Percentiles rank a stretch among this genome's conserved stretches.
These are phyloP conservation scores for Sarcodon aspratus DNA, from an alignment of 768 basidiomycete species.

Conservation along the genomic window DNA sequence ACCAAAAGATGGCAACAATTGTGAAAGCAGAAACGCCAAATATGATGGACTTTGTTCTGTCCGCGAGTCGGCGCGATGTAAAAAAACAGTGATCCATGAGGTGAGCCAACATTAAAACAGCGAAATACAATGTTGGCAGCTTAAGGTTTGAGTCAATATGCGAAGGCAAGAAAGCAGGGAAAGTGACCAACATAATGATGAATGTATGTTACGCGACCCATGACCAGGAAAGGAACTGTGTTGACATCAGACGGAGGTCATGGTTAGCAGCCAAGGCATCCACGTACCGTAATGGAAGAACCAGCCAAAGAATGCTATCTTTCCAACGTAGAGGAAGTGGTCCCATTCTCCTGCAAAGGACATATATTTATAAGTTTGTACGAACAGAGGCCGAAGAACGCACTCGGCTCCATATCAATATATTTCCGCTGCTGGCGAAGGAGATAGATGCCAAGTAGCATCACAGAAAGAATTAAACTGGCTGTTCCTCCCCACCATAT, in stretches of 20 bases:
- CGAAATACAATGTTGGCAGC: constrained; percentile 96
- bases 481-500: constrained; percentile 80
- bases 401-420: constrained; percentile 81
- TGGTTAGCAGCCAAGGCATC: background rate
- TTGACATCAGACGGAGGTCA: constrained; percentile 2
- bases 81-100: constrained; percentile 92
- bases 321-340: constrained; percentile 86
- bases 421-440: constrained; percentile 82
- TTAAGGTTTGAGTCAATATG: constrained; percentile 14
- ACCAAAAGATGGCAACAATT: constrained; percentile 83
- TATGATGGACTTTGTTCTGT: constrained; percentile 54
- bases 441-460: constrained; percentile 55
- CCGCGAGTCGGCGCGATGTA: constrained; percentile 50
- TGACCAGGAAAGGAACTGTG: constrained; percentile 90
- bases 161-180: background rate
- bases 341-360: constrained; percentile 71
- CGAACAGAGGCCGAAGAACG: constrained; percentile 17
- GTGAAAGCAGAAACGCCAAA: constrained; percentile 52
- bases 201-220: constrained; percentile 94
- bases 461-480: constrained; percentile 47
- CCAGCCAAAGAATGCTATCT: constrained; percentile 90
- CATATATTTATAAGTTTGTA: constrained; percentile 2
- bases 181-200: constrained; percentile 78
- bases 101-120: constrained; percentile 85
- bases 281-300: constrained; percentile 68